Conservation (phyloP, 2,329 filamentous ascomycete genomes). For the Pyrenophora graminea region DNA sequence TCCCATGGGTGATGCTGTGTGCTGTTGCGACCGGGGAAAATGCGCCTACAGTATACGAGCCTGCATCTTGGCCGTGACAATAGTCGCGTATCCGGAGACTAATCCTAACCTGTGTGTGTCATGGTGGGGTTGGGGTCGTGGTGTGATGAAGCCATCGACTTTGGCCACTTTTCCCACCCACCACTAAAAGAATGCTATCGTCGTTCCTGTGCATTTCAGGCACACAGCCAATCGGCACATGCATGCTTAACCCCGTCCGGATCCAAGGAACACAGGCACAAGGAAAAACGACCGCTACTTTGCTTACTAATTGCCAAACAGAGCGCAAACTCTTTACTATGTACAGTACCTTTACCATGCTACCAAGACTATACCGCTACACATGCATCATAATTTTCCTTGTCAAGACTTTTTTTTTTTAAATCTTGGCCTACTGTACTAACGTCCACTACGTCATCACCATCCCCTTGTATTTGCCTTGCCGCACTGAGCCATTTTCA, state of each 20-base stretch:
- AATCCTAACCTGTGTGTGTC: background rate
- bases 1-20: conserved; percentile 3
- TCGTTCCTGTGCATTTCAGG: conserved; percentile 7
- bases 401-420: no score
- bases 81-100: background rate
- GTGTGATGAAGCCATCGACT: background rate
- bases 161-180: background rate
- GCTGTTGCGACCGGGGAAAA: background rate
- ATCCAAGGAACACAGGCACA: no score
- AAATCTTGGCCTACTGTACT: no score
- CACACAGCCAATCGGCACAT: conserved; percentile 16
- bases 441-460: no score
- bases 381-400: no score
- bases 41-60: background rate
- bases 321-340: no score
- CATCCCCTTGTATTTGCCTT: background rate
- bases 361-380: no score
- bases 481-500: background rate
- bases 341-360: no score
- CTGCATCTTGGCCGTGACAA: background rate
- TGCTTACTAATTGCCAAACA: no score
- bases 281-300: no score
- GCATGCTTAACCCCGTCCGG: no score
- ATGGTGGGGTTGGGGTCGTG: background rate
- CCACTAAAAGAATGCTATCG: background rate